Percentiles rank a stretch among this genome's conserved stretches.
These are phyloP conservation scores for Wickerhamiella australiensis DNA, from an alignment of 805 yeast species.

Conservation along the genomic window DNA sequence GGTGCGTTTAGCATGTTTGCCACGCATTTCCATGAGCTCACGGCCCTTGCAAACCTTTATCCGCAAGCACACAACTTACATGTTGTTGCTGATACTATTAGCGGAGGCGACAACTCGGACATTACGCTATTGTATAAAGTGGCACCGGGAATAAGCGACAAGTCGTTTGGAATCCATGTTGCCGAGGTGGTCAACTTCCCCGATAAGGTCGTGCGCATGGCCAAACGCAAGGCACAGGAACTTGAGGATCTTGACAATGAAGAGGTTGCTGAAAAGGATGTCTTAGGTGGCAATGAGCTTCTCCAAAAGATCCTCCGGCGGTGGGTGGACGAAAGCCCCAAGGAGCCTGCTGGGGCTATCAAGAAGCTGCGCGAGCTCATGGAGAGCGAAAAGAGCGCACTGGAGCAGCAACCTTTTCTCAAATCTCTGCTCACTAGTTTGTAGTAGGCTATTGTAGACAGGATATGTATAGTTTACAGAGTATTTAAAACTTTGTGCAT, in stretches of 20 bases:
- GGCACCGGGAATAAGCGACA: conserved; percentile 92
- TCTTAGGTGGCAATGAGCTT: conserved; percentile 41
- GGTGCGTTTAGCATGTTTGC: conserved; percentile 82
- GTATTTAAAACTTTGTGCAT: no score
- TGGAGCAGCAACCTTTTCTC: conserved; percentile 18
- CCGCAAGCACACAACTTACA: conserved; percentile 66
- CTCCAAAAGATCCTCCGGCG: conserved; percentile 34
- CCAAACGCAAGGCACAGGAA: conserved; percentile 85
- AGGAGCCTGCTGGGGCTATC: conserved; percentile 14
- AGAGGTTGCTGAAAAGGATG: conserved; percentile 38
- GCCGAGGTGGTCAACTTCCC: conserved; percentile 95
- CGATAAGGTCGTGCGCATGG: conserved; percentile 79
- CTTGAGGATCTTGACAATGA: conserved; percentile 49
- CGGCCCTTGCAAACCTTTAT: conserved; percentile 54
- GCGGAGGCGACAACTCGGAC: conserved; percentile 30
- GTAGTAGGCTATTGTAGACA: no score
- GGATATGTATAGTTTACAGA: no score
- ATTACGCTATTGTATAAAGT: conserved; percentile 85
- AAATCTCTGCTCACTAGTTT: background rate
- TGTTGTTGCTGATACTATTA: conserved; percentile 59
- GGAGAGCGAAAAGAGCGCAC: conserved; percentile 7
- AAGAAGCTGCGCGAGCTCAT: conserved; percentile 13
- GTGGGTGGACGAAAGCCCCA: conserved; percentile 27
- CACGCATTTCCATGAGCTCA: conserved; percentile 93
- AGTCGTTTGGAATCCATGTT: conserved; percentile 94